A percentile compares a stretch with the other conserved stretches of the same genome.
These are phyloP conservation scores for Podila clonocystis DNA, from an alignment of 192 early-diverging fungal species.

Conservation along the genomic window DNA sequence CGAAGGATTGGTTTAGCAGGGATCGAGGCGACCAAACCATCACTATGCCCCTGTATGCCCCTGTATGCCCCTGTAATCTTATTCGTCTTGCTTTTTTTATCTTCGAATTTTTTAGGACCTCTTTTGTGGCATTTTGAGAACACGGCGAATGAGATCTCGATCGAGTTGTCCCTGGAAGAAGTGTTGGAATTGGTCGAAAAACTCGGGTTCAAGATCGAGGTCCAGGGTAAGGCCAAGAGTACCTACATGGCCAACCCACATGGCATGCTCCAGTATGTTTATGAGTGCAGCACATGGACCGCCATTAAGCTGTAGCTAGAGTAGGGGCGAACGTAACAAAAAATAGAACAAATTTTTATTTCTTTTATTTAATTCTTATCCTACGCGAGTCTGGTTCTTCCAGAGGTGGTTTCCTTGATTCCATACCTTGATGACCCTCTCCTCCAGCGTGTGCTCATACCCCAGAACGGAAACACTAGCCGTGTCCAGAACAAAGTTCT, in stretches of 20 bases:
- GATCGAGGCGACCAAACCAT: neutral
- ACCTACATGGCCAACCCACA: slow-evolving; percentile 81
- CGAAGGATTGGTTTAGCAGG: no score
- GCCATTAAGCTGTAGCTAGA: slow-evolving; percentile 58
- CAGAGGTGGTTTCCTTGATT: slow-evolving; percentile 48
- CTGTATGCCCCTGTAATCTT: neutral
- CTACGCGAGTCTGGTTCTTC: slow-evolving; percentile 35
- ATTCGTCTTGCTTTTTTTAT: neutral
- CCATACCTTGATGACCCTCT: slow-evolving; percentile 51
- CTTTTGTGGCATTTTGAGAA: slow-evolving; percentile 96
- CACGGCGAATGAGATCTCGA: slow-evolving; percentile 76
- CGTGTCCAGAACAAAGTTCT: slow-evolving; percentile 53
- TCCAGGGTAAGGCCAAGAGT: slow-evolving; percentile 66
- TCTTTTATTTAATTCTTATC: neutral
- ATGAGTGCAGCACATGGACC: slow-evolving; percentile 78
- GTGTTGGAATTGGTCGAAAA: slow-evolving; percentile 67
- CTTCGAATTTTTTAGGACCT: slow-evolving; percentile 66
- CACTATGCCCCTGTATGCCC: neutral
- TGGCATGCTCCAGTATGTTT: slow-evolving; percentile 87
- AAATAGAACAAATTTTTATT: neutral
- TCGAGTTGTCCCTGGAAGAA: slow-evolving; percentile 91
- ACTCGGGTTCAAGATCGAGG: slow-evolving; percentile 80
- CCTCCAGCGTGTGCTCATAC: slow-evolving; percentile 53
- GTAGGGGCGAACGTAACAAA: neutral
- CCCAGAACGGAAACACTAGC: slow-evolving; percentile 50